Conservation (phyloP, 2,329 filamentous ascomycete genomes). For the Xenosphaeropsis pyriputrescens region DNA sequence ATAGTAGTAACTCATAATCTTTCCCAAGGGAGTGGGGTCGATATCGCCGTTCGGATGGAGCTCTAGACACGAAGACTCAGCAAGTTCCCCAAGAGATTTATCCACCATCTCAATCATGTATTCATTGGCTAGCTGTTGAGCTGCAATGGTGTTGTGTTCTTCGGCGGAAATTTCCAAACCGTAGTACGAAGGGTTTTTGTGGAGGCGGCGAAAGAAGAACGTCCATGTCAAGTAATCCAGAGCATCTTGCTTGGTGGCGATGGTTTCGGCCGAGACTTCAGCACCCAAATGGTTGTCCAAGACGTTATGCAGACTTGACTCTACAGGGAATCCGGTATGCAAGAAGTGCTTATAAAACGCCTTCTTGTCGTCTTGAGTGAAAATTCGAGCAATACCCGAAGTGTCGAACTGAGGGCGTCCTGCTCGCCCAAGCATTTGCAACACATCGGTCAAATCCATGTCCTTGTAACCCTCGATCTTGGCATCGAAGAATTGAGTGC, state of each 20-base stretch:
- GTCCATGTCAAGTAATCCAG: slow-evolving; percentile 98
- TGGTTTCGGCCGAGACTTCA: slow-evolving; percentile 85
- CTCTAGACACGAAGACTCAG: slow-evolving; percentile 69
- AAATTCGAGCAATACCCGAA: slow-evolving; percentile 90
- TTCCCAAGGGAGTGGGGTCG: slow-evolving; percentile 79
- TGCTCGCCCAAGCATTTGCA: slow-evolving; percentile 94
- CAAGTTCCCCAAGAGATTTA: slow-evolving; percentile 68
- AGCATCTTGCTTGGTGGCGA: slow-evolving; percentile 89
- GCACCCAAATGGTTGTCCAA: slow-evolving; percentile 94
- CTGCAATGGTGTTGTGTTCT: slow-evolving; percentile 75
- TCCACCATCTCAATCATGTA: slow-evolving; percentile 92
- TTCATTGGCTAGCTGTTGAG: slow-evolving; percentile 79
- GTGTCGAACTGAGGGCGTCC: slow-evolving; percentile 94
- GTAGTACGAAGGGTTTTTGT: slow-evolving; percentile 98
- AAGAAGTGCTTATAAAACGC: slow-evolving; percentile 99
- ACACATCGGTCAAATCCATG: slow-evolving; percentile 95
- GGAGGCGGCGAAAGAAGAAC: slow-evolving; percentile 92
- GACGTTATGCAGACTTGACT: slow-evolving; percentile 91
- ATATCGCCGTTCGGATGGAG: slow-evolving; percentile 80
- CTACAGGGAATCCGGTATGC: slow-evolving; percentile 94
- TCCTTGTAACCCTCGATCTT: slow-evolving; percentile 97
- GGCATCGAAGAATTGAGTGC: slow-evolving; percentile 94
- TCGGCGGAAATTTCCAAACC: slow-evolving; percentile 87
- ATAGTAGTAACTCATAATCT: slow-evolving; percentile 99
- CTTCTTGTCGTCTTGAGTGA: slow-evolving; percentile 95